Percentiles rank a stretch among this genome's conserved stretches.
These are phyloP conservation scores for Herpomyces periplanetae DNA, from an alignment of 2,329 filamentous ascomycete genomes.

Conservation along the genomic window DNA sequence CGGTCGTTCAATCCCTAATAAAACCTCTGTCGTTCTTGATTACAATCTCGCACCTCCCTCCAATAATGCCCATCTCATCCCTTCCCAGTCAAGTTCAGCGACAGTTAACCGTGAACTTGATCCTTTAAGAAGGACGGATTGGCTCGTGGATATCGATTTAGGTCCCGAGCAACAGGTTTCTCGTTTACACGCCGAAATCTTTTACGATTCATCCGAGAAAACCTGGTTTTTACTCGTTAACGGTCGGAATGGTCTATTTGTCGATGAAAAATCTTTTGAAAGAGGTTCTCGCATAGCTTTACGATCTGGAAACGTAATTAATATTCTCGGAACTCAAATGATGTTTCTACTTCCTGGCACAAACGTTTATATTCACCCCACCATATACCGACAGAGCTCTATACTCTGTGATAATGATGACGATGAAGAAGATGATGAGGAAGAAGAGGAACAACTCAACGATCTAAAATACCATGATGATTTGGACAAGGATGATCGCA, in stretches of 20 bases:
- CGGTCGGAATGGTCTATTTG: slow-evolving; percentile 56
- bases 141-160: slow-evolving; percentile 42
- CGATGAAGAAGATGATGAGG: neutral
- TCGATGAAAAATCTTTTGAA: slow-evolving; percentile 33
- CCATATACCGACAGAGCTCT: slow-evolving; percentile 27
- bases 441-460: neutral
- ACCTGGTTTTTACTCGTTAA: slow-evolving; percentile 57
- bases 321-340: slow-evolving; percentile 81
- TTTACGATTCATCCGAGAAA: slow-evolving; percentile 15
- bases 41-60: slow-evolving; percentile 4
- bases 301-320: slow-evolving; percentile 55
- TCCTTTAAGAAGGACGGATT: slow-evolving; percentile 9
- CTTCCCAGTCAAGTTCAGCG: slow-evolving; percentile 1
- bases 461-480: too few relatives aligned
- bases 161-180: slow-evolving; percentile 49
- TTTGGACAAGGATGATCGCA: too few relatives aligned
- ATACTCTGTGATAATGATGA: slow-evolving; percentile 7
- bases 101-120: slow-evolving; percentile 4
- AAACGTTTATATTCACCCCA: slow-evolving; percentile 23
- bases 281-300: slow-evolving; percentile 23
- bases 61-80: neutral
- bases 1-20: slow-evolving; percentile 24
- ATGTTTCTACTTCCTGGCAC: slow-evolving; percentile 77
- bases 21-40: slow-evolving; percentile 6
- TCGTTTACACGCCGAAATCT: slow-evolving; percentile 31